Percentiles rank a stretch among this genome's conserved stretches.
Evolutionary conservation across 2,329 filamentous ascomycete species (phyloP).

Genomic region (Phaeomoniella chlamydospora): DNA sequence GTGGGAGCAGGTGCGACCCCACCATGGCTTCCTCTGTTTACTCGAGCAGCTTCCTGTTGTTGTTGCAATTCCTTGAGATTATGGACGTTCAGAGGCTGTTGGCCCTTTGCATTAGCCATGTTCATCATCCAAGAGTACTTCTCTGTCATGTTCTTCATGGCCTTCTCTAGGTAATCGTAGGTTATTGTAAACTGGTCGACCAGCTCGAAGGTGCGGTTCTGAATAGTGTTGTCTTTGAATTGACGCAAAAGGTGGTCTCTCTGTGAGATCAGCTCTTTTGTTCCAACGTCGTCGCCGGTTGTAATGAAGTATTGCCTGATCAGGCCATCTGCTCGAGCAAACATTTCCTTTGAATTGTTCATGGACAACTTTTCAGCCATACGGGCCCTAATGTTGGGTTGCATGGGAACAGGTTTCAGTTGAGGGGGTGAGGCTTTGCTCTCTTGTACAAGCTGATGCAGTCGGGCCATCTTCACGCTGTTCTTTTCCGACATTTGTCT

Average conservation of each 20-base stretch:
- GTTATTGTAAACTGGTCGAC: conserved; percentile 28
- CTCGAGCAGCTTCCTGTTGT: conserved; percentile 27
- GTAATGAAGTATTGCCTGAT: conserved; percentile 23
- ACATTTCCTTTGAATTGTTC: conserved; percentile 24
- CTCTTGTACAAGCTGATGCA: conserved; percentile 17
- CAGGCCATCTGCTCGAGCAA: conserved; percentile 26
- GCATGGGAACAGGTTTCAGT: conserved; percentile 18
- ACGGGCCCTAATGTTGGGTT: conserved; percentile 13
- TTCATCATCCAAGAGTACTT: conserved; percentile 18
- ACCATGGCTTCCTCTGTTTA: conserved; percentile 21
- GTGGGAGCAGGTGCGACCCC: conserved; percentile 33
- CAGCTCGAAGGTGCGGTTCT: conserved; percentile 23
- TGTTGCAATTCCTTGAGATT: conserved; percentile 32
- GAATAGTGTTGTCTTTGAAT: conserved; percentile 18
- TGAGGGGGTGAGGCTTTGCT: conserved; percentile 20
- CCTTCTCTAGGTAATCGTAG: conserved; percentile 20
- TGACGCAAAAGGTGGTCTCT: conserved; percentile 30
- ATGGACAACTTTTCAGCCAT: conserved; percentile 21
- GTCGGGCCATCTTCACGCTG: not conserved
- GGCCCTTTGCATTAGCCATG: conserved; percentile 9
- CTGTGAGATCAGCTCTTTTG: conserved; percentile 13
- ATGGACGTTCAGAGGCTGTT: conserved; percentile 23
- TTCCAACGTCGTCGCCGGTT: conserved; percentile 20
- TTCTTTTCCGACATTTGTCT: conserved; percentile 17
- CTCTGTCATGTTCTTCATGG: conserved; percentile 22